Conservation (phyloP, 1,284 basidiomycete species). For the Ceratobasidium sp. region DNA sequence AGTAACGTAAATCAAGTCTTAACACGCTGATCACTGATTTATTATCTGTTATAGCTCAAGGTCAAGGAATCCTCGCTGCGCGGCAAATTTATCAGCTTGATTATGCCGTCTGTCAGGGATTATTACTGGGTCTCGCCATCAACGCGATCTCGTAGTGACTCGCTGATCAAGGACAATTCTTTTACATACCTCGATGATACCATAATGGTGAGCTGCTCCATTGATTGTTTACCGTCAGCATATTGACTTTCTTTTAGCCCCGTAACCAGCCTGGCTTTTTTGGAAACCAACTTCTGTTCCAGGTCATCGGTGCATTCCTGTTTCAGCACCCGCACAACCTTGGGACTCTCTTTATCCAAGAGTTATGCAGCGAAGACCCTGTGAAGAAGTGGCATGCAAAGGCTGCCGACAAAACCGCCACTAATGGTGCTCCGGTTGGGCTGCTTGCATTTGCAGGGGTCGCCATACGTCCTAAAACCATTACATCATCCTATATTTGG, state of each 20-base stretch:
- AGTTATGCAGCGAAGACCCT: not conserved
- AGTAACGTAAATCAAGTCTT: not conserved
- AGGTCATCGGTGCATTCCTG: not conserved
- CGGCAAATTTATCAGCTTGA: not conserved
- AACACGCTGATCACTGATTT: not conserved
- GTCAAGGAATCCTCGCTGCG: conserved; percentile 1
- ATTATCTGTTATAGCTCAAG: not conserved
- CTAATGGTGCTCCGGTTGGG: not conserved
- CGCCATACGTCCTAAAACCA: not conserved
- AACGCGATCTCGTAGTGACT: not conserved
- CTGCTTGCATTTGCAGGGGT: conserved; percentile 6
- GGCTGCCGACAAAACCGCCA: not conserved
- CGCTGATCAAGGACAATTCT: not conserved
- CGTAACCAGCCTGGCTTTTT: not conserved
- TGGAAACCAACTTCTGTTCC: not conserved
- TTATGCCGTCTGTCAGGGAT: not conserved
- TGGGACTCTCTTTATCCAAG: not conserved
- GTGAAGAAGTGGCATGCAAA: not conserved
- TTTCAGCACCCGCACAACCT: not conserved
- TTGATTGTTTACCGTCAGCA: not conserved
- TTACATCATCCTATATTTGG: not conserved
- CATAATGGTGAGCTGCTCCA: not conserved
- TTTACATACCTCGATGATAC: not conserved
- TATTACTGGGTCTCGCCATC: not conserved
- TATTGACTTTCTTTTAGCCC: conserved; percentile 2